Conservation (phyloP, 2,329 filamentous ascomycete species). For the Macrophomina phaseolina region DNA sequence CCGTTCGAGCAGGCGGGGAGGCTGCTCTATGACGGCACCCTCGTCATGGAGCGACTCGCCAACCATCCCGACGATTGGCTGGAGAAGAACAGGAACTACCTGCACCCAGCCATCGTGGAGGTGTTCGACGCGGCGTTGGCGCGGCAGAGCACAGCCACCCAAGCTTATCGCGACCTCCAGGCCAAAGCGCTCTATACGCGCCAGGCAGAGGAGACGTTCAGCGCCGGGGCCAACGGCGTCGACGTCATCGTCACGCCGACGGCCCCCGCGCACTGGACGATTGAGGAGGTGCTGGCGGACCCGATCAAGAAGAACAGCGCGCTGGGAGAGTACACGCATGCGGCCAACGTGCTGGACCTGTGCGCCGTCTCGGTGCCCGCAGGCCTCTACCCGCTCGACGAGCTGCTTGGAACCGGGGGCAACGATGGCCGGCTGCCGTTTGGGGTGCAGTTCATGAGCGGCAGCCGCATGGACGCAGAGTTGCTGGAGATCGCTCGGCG, state of each 20-base stretch:
- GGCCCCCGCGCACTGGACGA: conserved; percentile 54
- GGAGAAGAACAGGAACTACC: conserved; percentile 40
- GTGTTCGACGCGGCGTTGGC: conserved; percentile 44
- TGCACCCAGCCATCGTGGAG: conserved; percentile 57
- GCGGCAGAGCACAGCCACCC: conserved; percentile 39
- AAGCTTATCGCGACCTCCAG: conserved; percentile 43
- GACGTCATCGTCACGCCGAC: conserved; percentile 60
- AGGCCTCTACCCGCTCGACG: conserved; percentile 42
- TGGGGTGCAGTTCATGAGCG: conserved; percentile 49
- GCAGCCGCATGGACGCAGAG: conserved; percentile 45
- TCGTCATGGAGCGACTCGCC: conserved; percentile 62
- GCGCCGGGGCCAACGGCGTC: conserved; percentile 36
- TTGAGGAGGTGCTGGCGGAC: conserved; percentile 57
- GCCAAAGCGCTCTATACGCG: conserved; percentile 40
- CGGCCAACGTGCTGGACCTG: conserved; percentile 66
- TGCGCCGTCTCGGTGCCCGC: conserved; percentile 54
- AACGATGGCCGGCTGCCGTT: conserved; percentile 45
- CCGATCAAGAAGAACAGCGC: conserved; percentile 61
- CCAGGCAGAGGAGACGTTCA: conserved; percentile 40
- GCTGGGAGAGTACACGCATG: conserved; percentile 60
- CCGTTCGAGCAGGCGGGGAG: conserved; percentile 59
- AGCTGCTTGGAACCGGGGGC: conserved; percentile 36
- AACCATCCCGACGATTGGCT: conserved; percentile 41
- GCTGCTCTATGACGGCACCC: conserved; percentile 63
- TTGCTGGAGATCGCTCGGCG: conserved; percentile 47